Conservation (phyloP, 352 stramenopile species). For the Globisporangium emineosum region DNA sequence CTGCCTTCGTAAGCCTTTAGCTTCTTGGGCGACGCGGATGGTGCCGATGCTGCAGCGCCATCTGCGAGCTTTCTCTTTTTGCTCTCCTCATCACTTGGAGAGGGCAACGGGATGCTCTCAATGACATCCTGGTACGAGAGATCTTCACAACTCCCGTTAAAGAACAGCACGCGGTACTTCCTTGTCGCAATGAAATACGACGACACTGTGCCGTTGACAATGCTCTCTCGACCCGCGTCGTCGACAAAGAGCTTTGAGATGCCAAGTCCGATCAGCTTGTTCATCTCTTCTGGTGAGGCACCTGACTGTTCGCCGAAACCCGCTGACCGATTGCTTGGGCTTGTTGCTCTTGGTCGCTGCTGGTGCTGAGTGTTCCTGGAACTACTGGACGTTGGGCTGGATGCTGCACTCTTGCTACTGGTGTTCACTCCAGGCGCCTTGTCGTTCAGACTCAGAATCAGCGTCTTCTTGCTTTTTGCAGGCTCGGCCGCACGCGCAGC, state of each 20-base stretch:
- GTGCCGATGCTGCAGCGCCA: slow-evolving; percentile 9
- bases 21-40: slow-evolving; percentile 32
- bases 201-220: slow-evolving; percentile 51
- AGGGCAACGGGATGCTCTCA: slow-evolving; percentile 47
- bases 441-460: slow-evolving; percentile 43
- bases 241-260: slow-evolving; percentile 38
- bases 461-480: slow-evolving; percentile 22
- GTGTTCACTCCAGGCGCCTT: slow-evolving; percentile 29
- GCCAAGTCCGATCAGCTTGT: slow-evolving; percentile 41
- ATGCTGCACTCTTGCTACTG: slow-evolving; percentile 2
- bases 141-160: slow-evolving; percentile 49
- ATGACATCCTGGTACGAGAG: slow-evolving; percentile 60
- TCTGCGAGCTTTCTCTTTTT: slow-evolving; percentile 45
- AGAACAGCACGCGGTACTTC: slow-evolving; percentile 71
- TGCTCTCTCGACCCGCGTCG: slow-evolving; percentile 19
- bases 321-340: slow-evolving; percentile 5
- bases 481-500: slow-evolving; percentile 1
- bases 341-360: background rate
- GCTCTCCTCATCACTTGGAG: slow-evolving; percentile 21
- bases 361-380: background rate
- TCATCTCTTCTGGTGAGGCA: slow-evolving; percentile 23
- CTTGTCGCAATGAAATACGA: slow-evolving; percentile 75
- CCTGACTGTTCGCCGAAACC: background rate
- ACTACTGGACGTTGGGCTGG: background rate
- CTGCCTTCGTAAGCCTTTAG: slow-evolving; percentile 21